A percentile compares a stretch with the other conserved stretches of the same genome.
Conservation (phyloP, 164 flowering plant species). For the Vitis rupestris region DNA sequence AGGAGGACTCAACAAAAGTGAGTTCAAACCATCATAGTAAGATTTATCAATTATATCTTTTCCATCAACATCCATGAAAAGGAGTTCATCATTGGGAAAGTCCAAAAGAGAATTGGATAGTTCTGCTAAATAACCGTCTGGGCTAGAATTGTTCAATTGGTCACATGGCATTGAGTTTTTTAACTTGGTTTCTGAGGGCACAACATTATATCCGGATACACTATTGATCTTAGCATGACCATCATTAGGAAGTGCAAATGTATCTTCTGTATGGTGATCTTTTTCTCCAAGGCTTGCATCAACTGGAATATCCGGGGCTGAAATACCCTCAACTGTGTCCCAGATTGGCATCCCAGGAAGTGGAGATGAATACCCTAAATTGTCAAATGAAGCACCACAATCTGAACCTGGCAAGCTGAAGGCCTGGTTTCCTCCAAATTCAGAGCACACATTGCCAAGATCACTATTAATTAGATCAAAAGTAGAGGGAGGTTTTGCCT, state of each 20-base stretch:
- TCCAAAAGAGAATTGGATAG: constrained; percentile 49
- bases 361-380: constrained; percentile 51
- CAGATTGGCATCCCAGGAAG: constrained; percentile 47
- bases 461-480: constrained; percentile 27
- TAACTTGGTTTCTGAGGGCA: constrained; percentile 27
- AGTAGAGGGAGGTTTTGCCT: constrained; percentile 17
- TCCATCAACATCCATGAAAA: constrained; percentile 46
- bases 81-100: constrained; percentile 44
- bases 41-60: constrained; percentile 50
- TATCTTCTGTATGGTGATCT: constrained; percentile 16
- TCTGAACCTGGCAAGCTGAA: constrained; percentile 42
- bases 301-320: constrained; percentile 38
- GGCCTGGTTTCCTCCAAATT: constrained; percentile 35
- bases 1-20: constrained; percentile 56
- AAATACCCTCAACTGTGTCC: constrained; percentile 38
- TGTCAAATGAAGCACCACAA: constrained; percentile 43
- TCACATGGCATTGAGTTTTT: constrained; percentile 23
- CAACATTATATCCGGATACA: constrained; percentile 28
- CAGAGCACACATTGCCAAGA: constrained; percentile 22
- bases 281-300: constrained; percentile 24
- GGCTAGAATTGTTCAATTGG: constrained; percentile 21
- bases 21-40: constrained; percentile 49
- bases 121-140: constrained; percentile 45
- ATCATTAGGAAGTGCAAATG: constrained; percentile 23
- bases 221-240: constrained; percentile 22